Evolutionary conservation across 1,284 basidiomycete species (phyloP), one percentile per base, ranked within the genome.

Genomic region (Sparassis latifolia): DNA sequence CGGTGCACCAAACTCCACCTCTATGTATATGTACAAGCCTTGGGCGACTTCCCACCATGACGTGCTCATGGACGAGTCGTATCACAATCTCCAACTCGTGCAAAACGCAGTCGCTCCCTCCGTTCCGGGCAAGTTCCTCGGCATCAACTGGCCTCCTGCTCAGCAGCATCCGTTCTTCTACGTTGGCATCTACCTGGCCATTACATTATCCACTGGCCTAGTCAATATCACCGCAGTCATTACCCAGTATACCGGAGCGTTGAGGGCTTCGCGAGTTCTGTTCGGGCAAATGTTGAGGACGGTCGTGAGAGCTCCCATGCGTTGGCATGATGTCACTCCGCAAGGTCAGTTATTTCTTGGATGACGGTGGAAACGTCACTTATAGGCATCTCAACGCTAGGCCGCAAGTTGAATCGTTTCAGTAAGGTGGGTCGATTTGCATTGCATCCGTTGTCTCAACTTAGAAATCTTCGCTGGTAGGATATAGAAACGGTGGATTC

Each of bases 401-500:
- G 82, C 37, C 78, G 81, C 3, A 77, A 83, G 71, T 67, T 85
- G 31, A 85, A 85, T 62, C 74, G 83, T 1, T 85, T 85, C 57
- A 79, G 79, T 58, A 85, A 83, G 69, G 76, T 75, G 44, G 44
- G 60, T 30, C n/a, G 3, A 9, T 6, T 43, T 27, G 2, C 33
- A 5, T 28, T 12, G 4, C n/a, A 27, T 2, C 12, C 33, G 40
- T 20, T 20, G 20, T 20, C 20, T 20, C 20, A 20, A 42, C 5
- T 32, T 40, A 39, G 20, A 20, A 44, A 31, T 7, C 38, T 2
- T 47, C 30, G 12, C 10, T 48, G 9, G 27, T 61, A 83, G 71
- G 90, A 93, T 62, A 78, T 92, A 41, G 86, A 89, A 63, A 88
- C 84, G 0, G 83, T 92, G 44, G 89, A 92, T 62, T 72, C 75